Percentiles rank a stretch among this genome's conserved stretches.
Conservation (phyloP, 345 rosid genomes). For the Gossypium turneri region DNA sequence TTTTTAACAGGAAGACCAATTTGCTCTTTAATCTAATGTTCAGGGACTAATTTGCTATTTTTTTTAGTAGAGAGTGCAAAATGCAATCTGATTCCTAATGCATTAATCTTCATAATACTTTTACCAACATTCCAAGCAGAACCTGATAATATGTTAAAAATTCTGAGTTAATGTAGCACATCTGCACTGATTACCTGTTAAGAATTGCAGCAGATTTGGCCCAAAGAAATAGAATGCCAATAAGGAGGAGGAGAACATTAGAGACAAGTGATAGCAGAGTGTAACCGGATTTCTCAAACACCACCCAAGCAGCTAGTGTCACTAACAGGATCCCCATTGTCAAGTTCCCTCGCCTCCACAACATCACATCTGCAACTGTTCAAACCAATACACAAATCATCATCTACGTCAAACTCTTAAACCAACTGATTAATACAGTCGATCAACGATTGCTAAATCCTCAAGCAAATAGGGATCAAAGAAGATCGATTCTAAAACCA, state of each 20-base stretch:
- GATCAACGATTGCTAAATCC: conserved; percentile 2
- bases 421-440: not conserved
- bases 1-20: too few species aligned
- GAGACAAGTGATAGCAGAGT: conserved; percentile 80
- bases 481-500: not conserved
- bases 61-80: too few species aligned
- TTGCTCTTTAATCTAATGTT: too few species aligned
- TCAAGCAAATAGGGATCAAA: not conserved
- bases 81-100: too few species aligned
- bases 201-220: conserved; percentile 95
- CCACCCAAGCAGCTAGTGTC: conserved; percentile 76
- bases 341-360: conserved; percentile 74
- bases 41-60: too few species aligned
- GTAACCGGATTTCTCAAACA: conserved; percentile 81
- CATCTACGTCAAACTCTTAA: not conserved
- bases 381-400: conserved; percentile 13
- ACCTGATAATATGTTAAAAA: not conserved
- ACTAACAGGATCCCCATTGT: conserved; percentile 60
- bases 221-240: conserved; percentile 79
- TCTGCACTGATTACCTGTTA: conserved; percentile 48
- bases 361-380: conserved; percentile 87
- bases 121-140: not conserved
- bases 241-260: conserved; percentile 81
- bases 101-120: too few species aligned
- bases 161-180: not conserved